A percentile compares a stretch with the other conserved stretches of the same genome.
Conservation (phyloP, 345 rosid genomes). For the Psidium friedrichsthalianum region DNA sequence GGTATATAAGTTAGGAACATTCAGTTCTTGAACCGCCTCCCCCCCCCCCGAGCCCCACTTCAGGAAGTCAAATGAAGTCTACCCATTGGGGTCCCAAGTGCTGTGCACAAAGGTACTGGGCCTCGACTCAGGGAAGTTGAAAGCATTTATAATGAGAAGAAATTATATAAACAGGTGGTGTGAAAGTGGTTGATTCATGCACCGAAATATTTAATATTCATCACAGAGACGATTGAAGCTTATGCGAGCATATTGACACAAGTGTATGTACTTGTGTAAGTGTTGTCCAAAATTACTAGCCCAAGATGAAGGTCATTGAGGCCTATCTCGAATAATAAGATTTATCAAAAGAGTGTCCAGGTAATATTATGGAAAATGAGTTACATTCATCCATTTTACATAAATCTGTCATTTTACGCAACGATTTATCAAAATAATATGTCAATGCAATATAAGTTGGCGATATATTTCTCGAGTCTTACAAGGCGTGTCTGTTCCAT, state of each 20-base stretch:
- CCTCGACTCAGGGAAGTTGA: too few species aligned
- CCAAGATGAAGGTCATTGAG: not conserved
- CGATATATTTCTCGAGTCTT: not conserved
- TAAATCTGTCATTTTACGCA: not conserved
- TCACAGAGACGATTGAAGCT: not conserved
- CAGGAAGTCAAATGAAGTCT: too few species aligned
- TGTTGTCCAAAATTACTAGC: not conserved
- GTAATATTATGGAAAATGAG: not conserved
- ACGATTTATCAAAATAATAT: not conserved
- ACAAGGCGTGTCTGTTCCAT: not conserved
- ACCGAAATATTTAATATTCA: not conserved
- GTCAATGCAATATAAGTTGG: not conserved
- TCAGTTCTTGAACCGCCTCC: too few species aligned
- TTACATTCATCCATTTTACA: not conserved
- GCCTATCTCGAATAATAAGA: not conserved
- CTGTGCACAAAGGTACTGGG: too few species aligned
- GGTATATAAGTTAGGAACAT: too few species aligned
- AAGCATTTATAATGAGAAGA: too few species aligned
- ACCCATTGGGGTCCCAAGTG: too few species aligned
- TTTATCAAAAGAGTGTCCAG: not conserved
- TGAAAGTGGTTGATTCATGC: not conserved
- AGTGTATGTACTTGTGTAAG: not conserved
- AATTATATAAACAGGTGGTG: too few species aligned
- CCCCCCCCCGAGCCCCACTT: too few species aligned
- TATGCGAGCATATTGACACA: not conserved